phyloP scores from a whole-genome alignment of 2,329 filamentous ascomycete species.

The Didymella sp. region DNA sequence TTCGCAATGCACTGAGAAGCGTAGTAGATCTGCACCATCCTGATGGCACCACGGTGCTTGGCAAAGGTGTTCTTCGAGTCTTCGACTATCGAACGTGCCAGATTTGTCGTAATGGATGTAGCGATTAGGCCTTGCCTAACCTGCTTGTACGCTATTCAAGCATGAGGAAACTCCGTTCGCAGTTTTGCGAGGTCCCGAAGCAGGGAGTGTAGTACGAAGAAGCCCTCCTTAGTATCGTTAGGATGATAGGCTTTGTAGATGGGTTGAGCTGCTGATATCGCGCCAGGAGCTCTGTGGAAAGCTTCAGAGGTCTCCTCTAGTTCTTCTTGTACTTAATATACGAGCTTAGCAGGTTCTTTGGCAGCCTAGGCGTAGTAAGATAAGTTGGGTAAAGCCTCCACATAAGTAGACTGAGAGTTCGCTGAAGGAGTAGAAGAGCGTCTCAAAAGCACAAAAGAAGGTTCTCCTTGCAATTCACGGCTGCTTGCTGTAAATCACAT shows the following conservation, averaged over 20 bases:
- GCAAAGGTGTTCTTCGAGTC: slow-evolving; percentile 15
- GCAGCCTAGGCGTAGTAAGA: slow-evolving; percentile 3
- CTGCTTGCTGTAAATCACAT: not conserved
- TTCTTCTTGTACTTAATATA: slow-evolving; percentile 21
- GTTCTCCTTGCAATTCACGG: not conserved
- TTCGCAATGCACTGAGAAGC: not conserved
- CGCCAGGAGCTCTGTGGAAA: slow-evolving; percentile 42
- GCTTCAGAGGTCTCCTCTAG: slow-evolving; percentile 51
- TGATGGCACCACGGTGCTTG: slow-evolving; percentile 12
- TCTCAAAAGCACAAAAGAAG: too few relatives aligned
- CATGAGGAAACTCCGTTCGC: slow-evolving; percentile 18
- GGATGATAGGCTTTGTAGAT: slow-evolving; percentile 17
- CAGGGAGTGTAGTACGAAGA: slow-evolving; percentile 20
- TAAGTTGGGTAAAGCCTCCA: too few relatives aligned
- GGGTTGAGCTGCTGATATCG: slow-evolving; percentile 3
- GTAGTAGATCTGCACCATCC: slow-evolving; percentile 24
- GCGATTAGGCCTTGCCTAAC: slow-evolving; percentile 23
- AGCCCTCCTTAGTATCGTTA: slow-evolving; percentile 15
- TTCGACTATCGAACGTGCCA: slow-evolving; percentile 26
- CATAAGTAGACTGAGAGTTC: not conserved
- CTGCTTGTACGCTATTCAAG: slow-evolving; percentile 25
- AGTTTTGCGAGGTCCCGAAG: slow-evolving; percentile 21
- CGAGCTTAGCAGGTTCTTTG: slow-evolving; percentile 14
- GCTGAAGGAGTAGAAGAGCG: too few relatives aligned
- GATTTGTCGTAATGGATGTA: slow-evolving; percentile 28